phyloP scores from a whole-genome alignment of 2,329 filamentous ascomycete genomes.

The Ophiocordyceps robertsii region DNA sequence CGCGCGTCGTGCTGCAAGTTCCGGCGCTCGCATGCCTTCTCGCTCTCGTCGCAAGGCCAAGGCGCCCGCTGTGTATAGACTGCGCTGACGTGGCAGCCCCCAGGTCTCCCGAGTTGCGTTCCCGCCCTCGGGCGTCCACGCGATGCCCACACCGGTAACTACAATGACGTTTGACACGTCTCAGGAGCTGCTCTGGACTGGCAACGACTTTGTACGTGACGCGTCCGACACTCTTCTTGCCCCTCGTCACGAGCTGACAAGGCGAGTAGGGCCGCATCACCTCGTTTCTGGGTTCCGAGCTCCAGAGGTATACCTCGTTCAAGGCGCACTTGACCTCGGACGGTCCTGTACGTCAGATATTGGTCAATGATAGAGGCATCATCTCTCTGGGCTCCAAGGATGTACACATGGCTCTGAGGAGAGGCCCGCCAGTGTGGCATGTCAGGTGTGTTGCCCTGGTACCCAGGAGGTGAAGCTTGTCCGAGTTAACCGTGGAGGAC shows the following conservation, averaged over 20 bases:
- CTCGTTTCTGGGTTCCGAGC: slow-evolving; percentile 75
- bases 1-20: not conserved
- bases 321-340: slow-evolving; percentile 62
- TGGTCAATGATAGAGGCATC: slow-evolving; percentile 84
- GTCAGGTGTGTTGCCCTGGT: slow-evolving; percentile 40
- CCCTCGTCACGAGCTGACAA: slow-evolving; percentile 10
- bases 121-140: slow-evolving; percentile 61
- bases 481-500: not conserved
- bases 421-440: slow-evolving; percentile 81
- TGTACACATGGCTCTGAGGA: slow-evolving; percentile 76
- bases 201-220: slow-evolving; percentile 67
- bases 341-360: slow-evolving; percentile 71
- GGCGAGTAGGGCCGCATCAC: slow-evolving; percentile 63
- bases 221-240: not conserved
- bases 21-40: not conserved
- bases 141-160: slow-evolving; percentile 56
- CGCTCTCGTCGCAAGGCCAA: not conserved
- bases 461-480: not conserved
- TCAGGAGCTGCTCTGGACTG: slow-evolving; percentile 86
- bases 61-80: not conserved
- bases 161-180: slow-evolving; percentile 79
- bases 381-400: slow-evolving; percentile 72
- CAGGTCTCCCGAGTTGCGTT: slow-evolving; percentile 72
- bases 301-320: slow-evolving; percentile 85
- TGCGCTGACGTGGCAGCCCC: slow-evolving; percentile 5